A percentile compares a stretch with the other conserved stretches of the same genome.
Conservation (phyloP, 2,329 filamentous ascomycete genomes). For the Helotiales sp. region DNA sequence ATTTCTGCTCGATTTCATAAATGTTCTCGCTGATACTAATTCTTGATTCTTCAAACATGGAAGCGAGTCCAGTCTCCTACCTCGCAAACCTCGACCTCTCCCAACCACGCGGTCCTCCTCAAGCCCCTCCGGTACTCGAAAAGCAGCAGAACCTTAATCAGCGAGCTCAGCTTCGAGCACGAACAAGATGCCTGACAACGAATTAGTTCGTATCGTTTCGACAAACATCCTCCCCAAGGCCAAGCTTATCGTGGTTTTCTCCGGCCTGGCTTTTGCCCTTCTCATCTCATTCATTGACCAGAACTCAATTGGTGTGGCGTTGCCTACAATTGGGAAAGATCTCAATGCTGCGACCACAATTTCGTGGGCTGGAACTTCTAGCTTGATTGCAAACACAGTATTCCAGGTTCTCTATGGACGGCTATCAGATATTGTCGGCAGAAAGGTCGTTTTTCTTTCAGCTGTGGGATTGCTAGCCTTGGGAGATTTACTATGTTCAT, state of each 20-base stretch:
- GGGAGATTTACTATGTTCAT: conserved; percentile 58
- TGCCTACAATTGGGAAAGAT: conserved; percentile 52
- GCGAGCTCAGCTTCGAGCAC: not conserved
- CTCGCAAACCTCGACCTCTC: not conserved
- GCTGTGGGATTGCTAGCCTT: conserved; percentile 53
- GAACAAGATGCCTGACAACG: conserved; percentile 24
- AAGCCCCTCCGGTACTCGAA: not conserved
- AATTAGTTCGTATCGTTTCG: conserved; percentile 45
- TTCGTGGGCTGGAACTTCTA: conserved; percentile 54
- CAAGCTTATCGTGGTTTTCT: conserved; percentile 52
- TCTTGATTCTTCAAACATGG: not conserved
- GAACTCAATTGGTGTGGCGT: conserved; percentile 39
- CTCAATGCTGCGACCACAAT: conserved; percentile 48
- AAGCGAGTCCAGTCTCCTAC: not conserved
- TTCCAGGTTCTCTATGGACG: conserved; percentile 66
- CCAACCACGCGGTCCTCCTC: not conserved
- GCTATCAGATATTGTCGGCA: conserved; percentile 60
- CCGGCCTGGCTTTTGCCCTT: conserved; percentile 51
- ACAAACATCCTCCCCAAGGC: conserved; percentile 55
- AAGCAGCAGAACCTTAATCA: too few species aligned
- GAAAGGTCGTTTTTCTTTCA: conserved; percentile 57
- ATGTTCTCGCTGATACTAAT: not conserved
- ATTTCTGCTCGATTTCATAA: not conserved
- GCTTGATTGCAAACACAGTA: conserved; percentile 57
- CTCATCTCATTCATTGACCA: conserved; percentile 50